These are phyloP conservation scores for Lachancea sp. DNA, from an alignment of 805 yeast species.

Conservation along the genomic window DNA sequence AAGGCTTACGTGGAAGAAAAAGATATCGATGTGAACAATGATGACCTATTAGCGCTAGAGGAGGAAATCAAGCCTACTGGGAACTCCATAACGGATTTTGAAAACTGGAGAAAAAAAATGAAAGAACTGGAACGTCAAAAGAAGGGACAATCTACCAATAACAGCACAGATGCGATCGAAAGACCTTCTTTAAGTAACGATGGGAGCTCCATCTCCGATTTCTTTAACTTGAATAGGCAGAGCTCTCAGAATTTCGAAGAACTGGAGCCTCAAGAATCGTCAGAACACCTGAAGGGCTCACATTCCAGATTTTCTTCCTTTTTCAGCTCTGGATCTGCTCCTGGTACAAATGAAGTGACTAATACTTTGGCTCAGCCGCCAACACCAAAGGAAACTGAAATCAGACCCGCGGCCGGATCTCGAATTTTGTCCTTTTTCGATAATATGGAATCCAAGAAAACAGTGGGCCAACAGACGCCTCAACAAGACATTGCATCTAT, in stretches of 20 bases:
- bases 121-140: conserved; percentile 34
- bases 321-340: conserved; percentile 23
- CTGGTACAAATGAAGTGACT: not conserved
- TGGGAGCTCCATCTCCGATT: conserved; percentile 30
- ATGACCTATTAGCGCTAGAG: conserved; percentile 32
- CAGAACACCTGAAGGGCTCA: conserved; percentile 12
- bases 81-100: conserved; percentile 37
- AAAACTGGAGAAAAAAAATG: conserved; percentile 36
- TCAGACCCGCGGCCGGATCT: conserved; percentile 22
- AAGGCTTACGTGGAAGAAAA: conserved; percentile 20
- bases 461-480: not conserved
- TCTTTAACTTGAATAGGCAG: conserved; percentile 21
- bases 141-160: conserved; percentile 23
- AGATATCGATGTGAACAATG: conserved; percentile 26
- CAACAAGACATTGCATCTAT: conserved; percentile 2
- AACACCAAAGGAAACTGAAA: conserved; percentile 9
- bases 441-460: conserved; percentile 9
- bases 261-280: conserved; percentile 10
- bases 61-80: conserved; percentile 31
- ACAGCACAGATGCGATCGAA: conserved; percentile 7
- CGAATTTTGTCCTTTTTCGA: conserved; percentile 30
- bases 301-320: conserved; percentile 35
- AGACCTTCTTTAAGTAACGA: conserved; percentile 13
- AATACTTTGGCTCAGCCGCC: conserved; percentile 9
- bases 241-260: conserved; percentile 11